A percentile compares a stretch with the other conserved stretches of the same genome.
phyloP scores from a whole-genome alignment of 1,284 basidiomycete species.

The Ganoderma meredithae region DNA sequence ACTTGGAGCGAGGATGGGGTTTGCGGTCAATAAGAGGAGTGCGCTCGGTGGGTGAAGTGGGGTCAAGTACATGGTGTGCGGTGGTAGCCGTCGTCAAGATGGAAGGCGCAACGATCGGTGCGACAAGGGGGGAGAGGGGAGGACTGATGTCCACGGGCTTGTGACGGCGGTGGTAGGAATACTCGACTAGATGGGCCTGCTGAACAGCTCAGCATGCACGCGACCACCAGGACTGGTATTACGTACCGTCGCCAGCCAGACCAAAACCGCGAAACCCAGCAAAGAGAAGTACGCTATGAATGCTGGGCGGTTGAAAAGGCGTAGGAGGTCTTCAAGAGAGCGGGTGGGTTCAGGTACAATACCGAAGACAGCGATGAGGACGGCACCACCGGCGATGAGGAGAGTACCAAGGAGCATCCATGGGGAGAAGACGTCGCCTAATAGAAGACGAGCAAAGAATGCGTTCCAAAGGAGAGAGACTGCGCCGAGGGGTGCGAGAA shows the following conservation, averaged over 20 bases:
- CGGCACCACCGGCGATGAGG: conserved; percentile 89
- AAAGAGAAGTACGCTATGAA: conserved; percentile 87
- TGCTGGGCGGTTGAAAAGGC: conserved; percentile 78
- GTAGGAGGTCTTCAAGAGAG: conserved; percentile 86
- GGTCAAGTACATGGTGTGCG: conserved; percentile 44
- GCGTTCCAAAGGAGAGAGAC: conserved; percentile 96
- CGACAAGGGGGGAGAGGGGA: conserved; percentile 43
- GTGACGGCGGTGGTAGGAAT: conserved; percentile 46
- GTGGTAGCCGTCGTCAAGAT: conserved; percentile 40
- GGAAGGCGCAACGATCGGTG: conserved; percentile 40
- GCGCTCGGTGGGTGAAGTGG: conserved; percentile 54
- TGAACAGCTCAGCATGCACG: conserved; percentile 21
- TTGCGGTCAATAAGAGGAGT: conserved; percentile 68
- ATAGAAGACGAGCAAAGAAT: conserved; percentile 86
- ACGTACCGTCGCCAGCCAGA: conserved; percentile 71
- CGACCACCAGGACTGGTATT: conserved; percentile 9
- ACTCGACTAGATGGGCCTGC: conserved; percentile 68
- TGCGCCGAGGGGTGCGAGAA: conserved; percentile 92
- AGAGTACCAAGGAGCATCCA: conserved; percentile 89
- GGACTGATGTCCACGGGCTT: conserved; percentile 41
- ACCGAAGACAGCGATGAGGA: conserved; percentile 91
- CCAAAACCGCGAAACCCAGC: conserved; percentile 68
- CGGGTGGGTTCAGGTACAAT: conserved; percentile 94
- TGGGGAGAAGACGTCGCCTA: conserved; percentile 87
- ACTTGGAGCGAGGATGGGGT: conserved; percentile 36